phyloP scores from a whole-genome alignment of 768 basidiomycete genomes.

The Krasilnikovozyma curviuscula region DNA sequence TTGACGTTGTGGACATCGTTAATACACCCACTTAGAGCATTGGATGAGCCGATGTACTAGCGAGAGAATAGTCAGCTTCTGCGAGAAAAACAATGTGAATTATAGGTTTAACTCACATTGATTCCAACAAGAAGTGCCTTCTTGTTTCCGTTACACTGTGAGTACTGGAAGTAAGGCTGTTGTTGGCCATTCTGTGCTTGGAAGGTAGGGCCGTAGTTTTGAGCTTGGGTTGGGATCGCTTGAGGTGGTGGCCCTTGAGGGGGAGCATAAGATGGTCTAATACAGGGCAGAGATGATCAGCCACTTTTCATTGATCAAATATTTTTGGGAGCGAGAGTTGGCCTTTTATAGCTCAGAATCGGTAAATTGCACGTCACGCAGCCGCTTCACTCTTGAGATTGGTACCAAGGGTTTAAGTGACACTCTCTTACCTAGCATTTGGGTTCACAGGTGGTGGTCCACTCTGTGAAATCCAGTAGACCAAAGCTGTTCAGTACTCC shows the following conservation, averaged over 20 bases:
- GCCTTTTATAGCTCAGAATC: too few relatives aligned
- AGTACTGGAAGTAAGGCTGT: slow-evolving; percentile 63
- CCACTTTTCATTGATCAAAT: too few relatives aligned
- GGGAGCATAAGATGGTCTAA: background rate
- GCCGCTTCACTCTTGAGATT: too few relatives aligned
- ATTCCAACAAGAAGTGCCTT: slow-evolving; percentile 66
- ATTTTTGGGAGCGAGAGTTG: too few relatives aligned
- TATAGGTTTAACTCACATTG: background rate
- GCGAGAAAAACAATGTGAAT: background rate
- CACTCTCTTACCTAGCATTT: background rate
- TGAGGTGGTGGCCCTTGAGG: slow-evolving; percentile 5
- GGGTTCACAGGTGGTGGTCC: too few relatives aligned
- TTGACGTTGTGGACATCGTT: slow-evolving; percentile 74
- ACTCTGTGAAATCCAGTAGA: too few relatives aligned
- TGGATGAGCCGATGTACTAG: slow-evolving; percentile 53
- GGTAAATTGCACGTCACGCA: too few relatives aligned
- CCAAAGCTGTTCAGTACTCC: too few relatives aligned
- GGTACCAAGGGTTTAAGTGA: too few relatives aligned
- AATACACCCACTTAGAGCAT: slow-evolving; percentile 65
- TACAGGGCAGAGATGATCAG: too few relatives aligned
- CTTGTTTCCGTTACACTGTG: slow-evolving; percentile 67
- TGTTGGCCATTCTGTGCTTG: slow-evolving; percentile 25
- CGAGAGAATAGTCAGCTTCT: slow-evolving; percentile 53
- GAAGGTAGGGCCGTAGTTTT: slow-evolving; percentile 45
- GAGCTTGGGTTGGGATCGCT: slow-evolving; percentile 29